These are phyloP conservation scores for Ballota nigra DNA, from an alignment of 257 asterid genomes.

Conservation along the genomic window DNA sequence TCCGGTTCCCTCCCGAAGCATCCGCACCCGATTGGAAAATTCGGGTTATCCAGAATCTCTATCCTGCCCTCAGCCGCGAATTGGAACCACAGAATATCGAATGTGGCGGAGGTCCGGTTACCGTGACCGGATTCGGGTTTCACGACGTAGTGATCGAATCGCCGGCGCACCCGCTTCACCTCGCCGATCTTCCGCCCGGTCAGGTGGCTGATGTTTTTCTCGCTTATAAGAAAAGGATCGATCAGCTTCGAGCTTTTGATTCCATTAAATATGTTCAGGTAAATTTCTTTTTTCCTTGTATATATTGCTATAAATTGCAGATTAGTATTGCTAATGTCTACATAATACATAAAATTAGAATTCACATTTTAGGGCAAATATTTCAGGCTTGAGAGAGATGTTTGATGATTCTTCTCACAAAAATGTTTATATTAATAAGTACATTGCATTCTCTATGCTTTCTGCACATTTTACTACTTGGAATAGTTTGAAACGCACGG, in stretches of 20 bases:
- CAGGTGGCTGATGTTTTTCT: conserved; percentile 65
- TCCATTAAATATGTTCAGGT: conserved; percentile 85
- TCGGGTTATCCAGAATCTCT: conserved; percentile 83
- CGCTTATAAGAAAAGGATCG: conserved; percentile 69
- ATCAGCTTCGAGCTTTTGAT: conserved; percentile 47
- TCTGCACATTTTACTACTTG: background rate
- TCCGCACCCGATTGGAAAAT: conserved; percentile 67
- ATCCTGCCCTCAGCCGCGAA: conserved; percentile 83
- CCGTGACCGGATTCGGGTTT: conserved; percentile 72
- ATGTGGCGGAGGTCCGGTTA: conserved; percentile 32
- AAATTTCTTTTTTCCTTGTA: background rate
- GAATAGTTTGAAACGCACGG: background rate
- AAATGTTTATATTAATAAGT: background rate
- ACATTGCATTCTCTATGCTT: background rate
- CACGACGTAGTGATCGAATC: conserved; percentile 96
- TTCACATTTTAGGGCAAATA: background rate
- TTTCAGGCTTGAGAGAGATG: background rate
- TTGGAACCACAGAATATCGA: conserved; percentile 21
- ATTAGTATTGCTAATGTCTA: background rate
- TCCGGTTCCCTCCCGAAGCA: conserved; percentile 59
- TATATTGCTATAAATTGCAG: background rate
- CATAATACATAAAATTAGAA: background rate
- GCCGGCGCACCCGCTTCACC: conserved; percentile 70
- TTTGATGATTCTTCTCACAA: background rate
- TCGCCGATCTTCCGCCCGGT: conserved; percentile 56